Base-by-base conservation (phyloP, 208 protist genomes). In the Leishmania amazonensis region DNA sequence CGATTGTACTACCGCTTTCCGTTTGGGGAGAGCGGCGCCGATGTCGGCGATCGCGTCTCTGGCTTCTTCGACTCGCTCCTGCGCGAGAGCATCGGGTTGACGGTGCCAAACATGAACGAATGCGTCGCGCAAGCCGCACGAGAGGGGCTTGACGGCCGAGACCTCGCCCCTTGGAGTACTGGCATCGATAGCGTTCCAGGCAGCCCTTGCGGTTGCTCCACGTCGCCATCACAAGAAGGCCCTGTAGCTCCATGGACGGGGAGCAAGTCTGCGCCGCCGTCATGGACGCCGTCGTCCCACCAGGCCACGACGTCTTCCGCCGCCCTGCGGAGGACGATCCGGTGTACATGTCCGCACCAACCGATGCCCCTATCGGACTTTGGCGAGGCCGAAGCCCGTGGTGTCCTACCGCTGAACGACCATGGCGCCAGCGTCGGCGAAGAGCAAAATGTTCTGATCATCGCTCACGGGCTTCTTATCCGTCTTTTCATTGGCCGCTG, bases 1-100 rank as follows among this genome's bases (percentile, higher is more conserved):
- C 90, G 94, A 28, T 92, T 97, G 54, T 99, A 97, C 89, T 99
- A 97, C 82, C 89, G 96, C 60, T 99, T 99, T 78, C 90, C 91
- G 0, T 88, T 82, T 49, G 97, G 97, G 64, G 97, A 99, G 85
- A 97, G 92, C 76, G 94, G 97, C 60, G 89, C 88, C 24, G 96
- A 98, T 81, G 97, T 98, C 8, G 95, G 92, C 45, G 95, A 99
- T 85, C 93, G 97, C 53, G 93, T 98, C 15, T 94, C 92, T 3
- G 83, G 75, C 76, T 98, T 99, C 79, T 96, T 98, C 58, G 94
- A 98, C 79, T 95, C 95, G 15, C 85, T 98, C 15, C 84, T 92
- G 68, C 89, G 93, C 28, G 92, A 96, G 89, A 83, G 91, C 19
- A 79, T 94, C 47, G 92, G 90, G 53, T 85, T 97, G 38, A 85